Evolutionary conservation across 495 filamentous ascomycete species (phyloP).

Genomic region (Xylaria scruposa): DNA sequence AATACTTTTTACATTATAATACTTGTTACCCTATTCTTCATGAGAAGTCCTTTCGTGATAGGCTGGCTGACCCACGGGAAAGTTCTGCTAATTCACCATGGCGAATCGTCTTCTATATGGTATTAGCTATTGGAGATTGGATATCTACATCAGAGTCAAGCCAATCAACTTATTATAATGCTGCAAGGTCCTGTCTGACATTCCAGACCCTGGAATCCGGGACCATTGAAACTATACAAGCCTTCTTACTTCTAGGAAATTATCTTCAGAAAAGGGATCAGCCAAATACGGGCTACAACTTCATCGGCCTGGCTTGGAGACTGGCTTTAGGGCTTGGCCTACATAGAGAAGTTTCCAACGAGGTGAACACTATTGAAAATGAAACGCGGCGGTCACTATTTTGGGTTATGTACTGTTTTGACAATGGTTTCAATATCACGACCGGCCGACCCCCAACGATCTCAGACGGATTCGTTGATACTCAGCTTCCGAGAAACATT

Average conservation of each 20-base stretch:
- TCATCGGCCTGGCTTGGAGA: slow-evolving; percentile 49
- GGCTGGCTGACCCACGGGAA: slow-evolving; percentile 41
- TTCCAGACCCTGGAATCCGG: slow-evolving; percentile 55
- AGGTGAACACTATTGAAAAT: slow-evolving; percentile 3
- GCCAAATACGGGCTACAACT: slow-evolving; percentile 62
- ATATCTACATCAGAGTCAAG: slow-evolving; percentile 44
- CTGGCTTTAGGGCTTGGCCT: slow-evolving; percentile 56
- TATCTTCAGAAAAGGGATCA: slow-evolving; percentile 63
- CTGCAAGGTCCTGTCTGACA: slow-evolving; percentile 55
- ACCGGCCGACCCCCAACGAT: slow-evolving; percentile 39
- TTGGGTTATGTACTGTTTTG: slow-evolving; percentile 46
- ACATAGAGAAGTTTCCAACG: slow-evolving; percentile 45
- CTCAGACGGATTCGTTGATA: slow-evolving; percentile 36
- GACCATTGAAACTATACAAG: slow-evolving; percentile 46
- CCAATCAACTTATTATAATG: slow-evolving; percentile 55
- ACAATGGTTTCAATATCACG: slow-evolving; percentile 43
- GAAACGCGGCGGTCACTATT: slow-evolving; percentile 34
- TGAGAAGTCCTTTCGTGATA: slow-evolving; percentile 57
- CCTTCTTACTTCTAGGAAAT: slow-evolving; percentile 58
- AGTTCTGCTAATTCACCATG: slow-evolving; percentile 38
- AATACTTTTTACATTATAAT: slow-evolving; percentile 60
- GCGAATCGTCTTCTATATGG: slow-evolving; percentile 60
- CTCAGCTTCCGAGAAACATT: slow-evolving; percentile 32
- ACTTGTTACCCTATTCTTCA: slow-evolving; percentile 61
- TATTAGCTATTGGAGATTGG: slow-evolving; percentile 60